A percentile compares a stretch with the other conserved stretches of the same genome.
phyloP scores from a whole-genome alignment of 805 yeast species.

The Starmerella etchellsii region DNA sequence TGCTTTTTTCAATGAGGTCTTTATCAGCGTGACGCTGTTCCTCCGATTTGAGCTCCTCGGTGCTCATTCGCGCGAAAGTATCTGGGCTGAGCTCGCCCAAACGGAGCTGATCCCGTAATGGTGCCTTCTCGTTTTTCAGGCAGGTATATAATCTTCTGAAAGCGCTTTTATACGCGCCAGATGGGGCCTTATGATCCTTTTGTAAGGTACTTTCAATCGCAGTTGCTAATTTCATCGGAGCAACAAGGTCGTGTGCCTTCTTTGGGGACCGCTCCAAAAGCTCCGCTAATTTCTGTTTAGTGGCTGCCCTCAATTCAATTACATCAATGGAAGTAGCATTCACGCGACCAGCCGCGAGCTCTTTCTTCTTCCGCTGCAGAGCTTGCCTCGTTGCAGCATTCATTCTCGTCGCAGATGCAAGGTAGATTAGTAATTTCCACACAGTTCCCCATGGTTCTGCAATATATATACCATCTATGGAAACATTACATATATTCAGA shows the following conservation, averaged over 20 bases:
- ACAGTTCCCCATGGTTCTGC: no score
- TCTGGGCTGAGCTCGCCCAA: conserved; percentile 21
- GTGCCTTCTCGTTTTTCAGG: conserved; percentile 22
- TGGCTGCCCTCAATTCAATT: conserved; percentile 14
- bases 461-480: no score
- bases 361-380: conserved; percentile 11
- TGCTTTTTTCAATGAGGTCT: conserved; percentile 21
- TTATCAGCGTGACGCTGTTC: conserved; percentile 21
- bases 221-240: conserved; percentile 14
- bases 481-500: no score
- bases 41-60: conserved; percentile 24
- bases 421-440: no score
- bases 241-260: neutral
- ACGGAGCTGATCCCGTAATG: conserved; percentile 19
- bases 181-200: conserved; percentile 13
- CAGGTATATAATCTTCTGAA: conserved; percentile 24
- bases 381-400: conserved; percentile 11
- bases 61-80: conserved; percentile 24
- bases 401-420: no score
- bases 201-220: conserved; percentile 22
- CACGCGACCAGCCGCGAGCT: neutral
- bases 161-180: conserved; percentile 21
- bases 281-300: conserved; percentile 11
- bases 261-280: conserved; percentile 4
- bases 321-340: conserved; percentile 3